A percentile compares a stretch with the other conserved stretches of the same genome.
Conservation (phyloP, 257 asterid genomes). For the Nicotiana sylvestris region DNA sequence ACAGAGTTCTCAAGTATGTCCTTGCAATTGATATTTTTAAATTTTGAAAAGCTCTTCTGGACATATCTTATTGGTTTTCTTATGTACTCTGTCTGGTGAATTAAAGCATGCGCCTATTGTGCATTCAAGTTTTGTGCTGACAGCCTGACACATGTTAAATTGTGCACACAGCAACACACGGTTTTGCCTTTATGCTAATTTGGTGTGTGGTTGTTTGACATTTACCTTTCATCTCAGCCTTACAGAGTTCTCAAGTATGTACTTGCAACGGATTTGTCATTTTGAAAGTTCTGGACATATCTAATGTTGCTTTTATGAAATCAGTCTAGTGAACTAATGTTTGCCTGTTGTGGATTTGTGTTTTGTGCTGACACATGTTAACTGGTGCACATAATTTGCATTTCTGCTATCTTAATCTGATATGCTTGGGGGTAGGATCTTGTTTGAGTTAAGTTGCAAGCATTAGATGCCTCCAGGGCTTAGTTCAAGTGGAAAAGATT, state of each 20-base stretch:
- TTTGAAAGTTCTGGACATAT: background rate
- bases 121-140: background rate
- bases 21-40: slow-evolving; percentile 5
- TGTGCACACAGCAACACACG: background rate
- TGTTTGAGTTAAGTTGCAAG: slow-evolving; percentile 3
- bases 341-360: background rate
- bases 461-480: too few species aligned
- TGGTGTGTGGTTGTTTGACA: slow-evolving; percentile 80
- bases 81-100: background rate
- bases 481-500: too few species aligned
- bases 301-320: background rate
- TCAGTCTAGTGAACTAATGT: background rate
- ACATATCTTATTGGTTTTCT: background rate
- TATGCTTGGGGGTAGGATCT: background rate
- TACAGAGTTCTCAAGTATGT: slow-evolving; percentile 71
- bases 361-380: background rate
- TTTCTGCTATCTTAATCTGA: background rate
- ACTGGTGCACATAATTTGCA: background rate
- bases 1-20: slow-evolving; percentile 74
- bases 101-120: background rate
- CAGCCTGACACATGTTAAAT: background rate
- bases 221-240: slow-evolving; percentile 89
- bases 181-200: background rate
- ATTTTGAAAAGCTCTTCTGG: background rate
- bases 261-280: background rate